Evolutionary conservation across 2,329 filamentous ascomycete genomes (phyloP), one percentile per base, ranked within the genome.

Genomic region (Blumeria hordei): DNA sequence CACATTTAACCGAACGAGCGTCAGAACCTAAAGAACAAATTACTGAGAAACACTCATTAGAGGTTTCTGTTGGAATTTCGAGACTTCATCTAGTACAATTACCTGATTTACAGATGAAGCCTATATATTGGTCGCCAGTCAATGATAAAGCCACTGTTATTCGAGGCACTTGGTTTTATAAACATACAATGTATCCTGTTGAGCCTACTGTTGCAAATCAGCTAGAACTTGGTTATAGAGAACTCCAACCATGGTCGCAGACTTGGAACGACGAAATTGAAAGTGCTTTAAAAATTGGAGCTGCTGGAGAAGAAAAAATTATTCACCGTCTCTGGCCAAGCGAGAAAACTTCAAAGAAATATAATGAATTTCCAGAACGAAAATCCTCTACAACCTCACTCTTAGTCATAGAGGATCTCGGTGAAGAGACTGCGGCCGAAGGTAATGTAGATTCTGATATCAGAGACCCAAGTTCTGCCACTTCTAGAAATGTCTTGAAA

Each of bases 71-170:
- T 1, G 92, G 92, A 0, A 73, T 92, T 6, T 94, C 88, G n/a
- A 77, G 88, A 60, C 72, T 98, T 56, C 90, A 98, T 65, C 77
- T 88, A 63, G 90, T 96, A 1, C 80, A 85, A 56, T 73, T 96
- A 61, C 88, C 90, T 21, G 76, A 76, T 54, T 69, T 94, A 36
- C 75, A 85, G 63, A 94, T 98, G 88, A 86, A 88, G 66, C 92
- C 92, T 0, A 95, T 96, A 57, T 98, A 98, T 66, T 98, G 92
- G 92, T 88, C 83, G 16, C 90, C 92, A 7, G 76, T 96, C 35
- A 88, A 94, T 62, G 92, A 96, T 63, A 77, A 93, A 35, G 83
- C 86, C 6, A 73, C 80, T 37, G 88, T 96, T 1, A 74, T 83
- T 56, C 76, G 92, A 60, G 88, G 85, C 0, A 96, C 90, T 0